These are phyloP conservation scores for Acer saccharum DNA, from an alignment of 345 rosid species.

Conservation along the genomic window DNA sequence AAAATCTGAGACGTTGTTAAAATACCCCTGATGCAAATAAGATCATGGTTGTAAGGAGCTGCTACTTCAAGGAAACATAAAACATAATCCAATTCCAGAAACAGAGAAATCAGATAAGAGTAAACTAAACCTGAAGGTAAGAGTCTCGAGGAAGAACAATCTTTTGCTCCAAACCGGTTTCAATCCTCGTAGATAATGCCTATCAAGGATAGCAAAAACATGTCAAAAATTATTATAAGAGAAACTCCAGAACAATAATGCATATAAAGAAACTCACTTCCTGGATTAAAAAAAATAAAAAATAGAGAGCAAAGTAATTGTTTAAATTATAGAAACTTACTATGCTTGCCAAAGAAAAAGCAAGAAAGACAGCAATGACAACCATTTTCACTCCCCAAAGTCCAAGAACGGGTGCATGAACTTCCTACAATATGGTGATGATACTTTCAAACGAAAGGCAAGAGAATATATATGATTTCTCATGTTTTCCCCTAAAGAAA, in stretches of 20 bases:
- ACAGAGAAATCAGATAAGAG: not conserved
- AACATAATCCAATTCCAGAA: not conserved
- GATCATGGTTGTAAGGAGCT: not conserved
- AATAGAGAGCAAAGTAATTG: not conserved
- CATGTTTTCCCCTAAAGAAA: not conserved
- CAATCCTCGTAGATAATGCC: constrained; percentile 58
- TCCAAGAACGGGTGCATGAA: constrained; percentile 55
- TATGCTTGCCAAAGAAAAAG: constrained; percentile 45
- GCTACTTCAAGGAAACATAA: not conserved
- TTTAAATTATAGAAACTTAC: constrained; percentile 39
- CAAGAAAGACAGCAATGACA: constrained; percentile 51
- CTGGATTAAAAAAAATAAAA: not conserved
- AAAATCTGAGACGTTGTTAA: constrained; percentile 48
- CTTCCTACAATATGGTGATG: constrained; percentile 33
- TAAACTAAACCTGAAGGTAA: constrained; percentile 55
- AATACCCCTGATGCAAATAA: constrained; percentile 51
- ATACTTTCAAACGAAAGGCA: not conserved
- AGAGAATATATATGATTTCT: not conserved
- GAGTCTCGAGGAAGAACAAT: constrained; percentile 68
- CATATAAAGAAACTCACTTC: not conserved
- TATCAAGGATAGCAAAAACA: constrained; percentile 15
- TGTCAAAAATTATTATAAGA: not conserved
- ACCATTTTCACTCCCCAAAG: constrained; percentile 54
- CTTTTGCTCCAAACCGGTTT: constrained; percentile 61
- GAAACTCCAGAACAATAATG: not conserved